Conservation (phyloP, 139 green algal species). For the Chlorella sp. region DNA sequence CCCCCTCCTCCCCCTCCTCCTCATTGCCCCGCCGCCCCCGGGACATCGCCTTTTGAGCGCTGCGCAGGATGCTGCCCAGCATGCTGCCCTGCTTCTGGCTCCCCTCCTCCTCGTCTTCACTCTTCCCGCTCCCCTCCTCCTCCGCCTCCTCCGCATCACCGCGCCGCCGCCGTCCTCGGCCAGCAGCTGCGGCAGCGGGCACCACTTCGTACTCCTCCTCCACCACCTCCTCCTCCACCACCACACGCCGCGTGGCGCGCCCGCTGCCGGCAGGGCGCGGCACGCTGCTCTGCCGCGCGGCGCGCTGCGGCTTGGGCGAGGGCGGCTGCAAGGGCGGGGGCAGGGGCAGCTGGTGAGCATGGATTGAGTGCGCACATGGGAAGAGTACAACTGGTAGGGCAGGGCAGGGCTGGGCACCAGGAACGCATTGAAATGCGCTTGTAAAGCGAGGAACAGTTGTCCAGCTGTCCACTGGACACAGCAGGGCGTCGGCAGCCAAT, state of each 20-base stretch:
- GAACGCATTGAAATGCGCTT: too few relatives aligned
- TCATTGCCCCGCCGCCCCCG: neutral
- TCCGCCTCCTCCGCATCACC: neutral
- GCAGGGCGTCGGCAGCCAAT: too few relatives aligned
- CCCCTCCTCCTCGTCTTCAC: neutral
- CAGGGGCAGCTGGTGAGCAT: neutral
- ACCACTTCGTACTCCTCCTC: neutral
- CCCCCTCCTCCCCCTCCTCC: neutral
- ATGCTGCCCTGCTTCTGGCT: conserved; percentile 24
- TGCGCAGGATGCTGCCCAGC: conserved; percentile 36
- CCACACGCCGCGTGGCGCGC: neutral
- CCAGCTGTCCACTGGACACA: too few relatives aligned
- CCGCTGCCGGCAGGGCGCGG: neutral
- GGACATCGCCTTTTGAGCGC: neutral
- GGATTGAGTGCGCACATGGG: neutral
- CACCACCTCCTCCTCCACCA: neutral
- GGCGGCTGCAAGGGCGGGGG: neutral
- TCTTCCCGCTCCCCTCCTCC: neutral
- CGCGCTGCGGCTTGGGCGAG: neutral
- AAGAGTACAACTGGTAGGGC: too few relatives aligned
- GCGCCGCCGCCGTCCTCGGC: neutral
- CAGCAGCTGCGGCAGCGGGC: neutral
- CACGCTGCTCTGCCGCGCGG: neutral
- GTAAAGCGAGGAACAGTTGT: too few relatives aligned
- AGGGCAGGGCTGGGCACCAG: neutral